Base-by-base conservation (phyloP, 768 basidiomycete genomes). In the Russula sp. region DNA sequence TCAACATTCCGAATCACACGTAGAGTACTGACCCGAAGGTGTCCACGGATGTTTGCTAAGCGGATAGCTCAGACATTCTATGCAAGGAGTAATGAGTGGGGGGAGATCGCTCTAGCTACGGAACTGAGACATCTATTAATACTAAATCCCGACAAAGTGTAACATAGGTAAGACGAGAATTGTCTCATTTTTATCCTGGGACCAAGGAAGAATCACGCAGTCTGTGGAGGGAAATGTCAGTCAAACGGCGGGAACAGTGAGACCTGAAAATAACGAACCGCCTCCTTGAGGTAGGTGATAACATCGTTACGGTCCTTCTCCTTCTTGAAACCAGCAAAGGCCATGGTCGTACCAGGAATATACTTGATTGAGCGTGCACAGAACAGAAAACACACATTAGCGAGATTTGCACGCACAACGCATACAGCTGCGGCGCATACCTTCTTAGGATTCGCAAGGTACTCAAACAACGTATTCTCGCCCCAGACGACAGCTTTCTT, bases 331-430 rank as follows among this genome's bases (percentile, higher is more conserved):
- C 96, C 96, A 69, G 94, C 94, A 71, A 97, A 98, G 63, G 94
- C 95, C 95, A 98, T 98, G 81, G 96, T 97, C 57, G 95, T 97
- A 54, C 95, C 94, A 44, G 92, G 92, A 69, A 95, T 95, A 79
- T 94, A 94, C 90, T 48, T 92, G 64, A 6, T 48, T 91, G 64
- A 6, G 49, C 1, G 32, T n/a, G 42, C 13, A 24, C 11, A 26
- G 5, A 11, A 22, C 20, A 46, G 22, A 24, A 48, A 48, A 48
- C 22, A 22, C 46, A 8, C 38, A n/a, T 57, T 36, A 62, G 38
- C 11, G 28, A 28, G 4, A 24, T 36, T 11, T 9, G n/a, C 51
- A 48, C 46, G 10, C 46, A 48, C n/a, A 32, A 32, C 16, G 24
- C 16, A n/a, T 22, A 20, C 38, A 4, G 62, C 24, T 1, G 54